These are phyloP conservation scores for Xylariales sp. DNA, from an alignment of 2,329 filamentous ascomycete genomes.

Conservation along the genomic window DNA sequence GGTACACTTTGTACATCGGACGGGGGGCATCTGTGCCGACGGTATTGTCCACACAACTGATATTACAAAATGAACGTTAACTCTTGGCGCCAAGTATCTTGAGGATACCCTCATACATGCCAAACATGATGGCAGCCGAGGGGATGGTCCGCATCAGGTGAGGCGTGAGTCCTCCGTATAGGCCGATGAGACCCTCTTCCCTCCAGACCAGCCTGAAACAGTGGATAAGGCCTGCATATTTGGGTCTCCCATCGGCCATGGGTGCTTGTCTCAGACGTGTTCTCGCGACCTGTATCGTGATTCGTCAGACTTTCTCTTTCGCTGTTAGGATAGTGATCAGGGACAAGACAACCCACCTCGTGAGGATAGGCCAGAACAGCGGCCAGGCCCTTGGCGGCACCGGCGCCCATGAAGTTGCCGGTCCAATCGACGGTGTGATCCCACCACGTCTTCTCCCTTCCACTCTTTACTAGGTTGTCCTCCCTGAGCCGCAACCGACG, in stretches of 20 bases:
- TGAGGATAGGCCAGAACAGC: constrained; percentile 86
- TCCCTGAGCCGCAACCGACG: constrained; percentile 62
- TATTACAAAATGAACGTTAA: constrained; percentile 12
- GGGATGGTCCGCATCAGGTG: constrained; percentile 89
- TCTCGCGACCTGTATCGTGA: constrained; percentile 70
- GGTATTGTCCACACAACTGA: not conserved
- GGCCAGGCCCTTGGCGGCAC: constrained; percentile 79
- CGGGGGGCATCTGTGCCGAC: not conserved
- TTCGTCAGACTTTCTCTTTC: too few species aligned
- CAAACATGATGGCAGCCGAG: constrained; percentile 93
- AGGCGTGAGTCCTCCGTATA: constrained; percentile 89
- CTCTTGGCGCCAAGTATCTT: constrained; percentile 26
- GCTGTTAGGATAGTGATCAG: too few species aligned
- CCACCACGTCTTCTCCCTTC: constrained; percentile 62
- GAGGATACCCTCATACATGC: constrained; percentile 67
- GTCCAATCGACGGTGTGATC: constrained; percentile 74
- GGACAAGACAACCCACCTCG: constrained; percentile 69
- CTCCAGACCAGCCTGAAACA: constrained; percentile 85
- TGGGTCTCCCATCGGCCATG: constrained; percentile 63
- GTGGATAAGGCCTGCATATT: constrained; percentile 84
- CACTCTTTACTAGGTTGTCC: constrained; percentile 49
- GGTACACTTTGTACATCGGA: not conserved
- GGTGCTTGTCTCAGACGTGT: constrained; percentile 84
- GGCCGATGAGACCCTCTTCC: constrained; percentile 78
- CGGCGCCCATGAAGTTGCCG: constrained; percentile 74